Evolutionary conservation across 306 rosid species (phyloP).

Genomic region (Medicago truncatula): DNA sequence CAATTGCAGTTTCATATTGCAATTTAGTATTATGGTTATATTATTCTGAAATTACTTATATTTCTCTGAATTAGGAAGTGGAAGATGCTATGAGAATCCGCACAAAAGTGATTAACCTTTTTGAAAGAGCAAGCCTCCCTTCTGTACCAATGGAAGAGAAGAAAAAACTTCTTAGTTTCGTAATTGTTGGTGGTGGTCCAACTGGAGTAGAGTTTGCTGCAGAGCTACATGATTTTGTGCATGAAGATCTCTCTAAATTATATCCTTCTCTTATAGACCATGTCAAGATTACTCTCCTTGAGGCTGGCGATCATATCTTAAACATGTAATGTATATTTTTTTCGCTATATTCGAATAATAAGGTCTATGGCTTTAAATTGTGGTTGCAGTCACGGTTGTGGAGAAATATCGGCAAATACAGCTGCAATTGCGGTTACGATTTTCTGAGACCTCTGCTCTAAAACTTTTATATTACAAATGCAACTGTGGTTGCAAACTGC

Average conservation of each 20-base stretch:
- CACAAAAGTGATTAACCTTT: slow-evolving; percentile 72
- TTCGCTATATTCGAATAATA: not conserved
- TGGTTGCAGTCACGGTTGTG: not conserved
- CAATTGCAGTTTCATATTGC: not conserved
- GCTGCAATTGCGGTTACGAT: too few relatives aligned
- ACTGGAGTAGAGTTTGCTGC: slow-evolving; percentile 99
- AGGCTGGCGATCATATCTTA: slow-evolving; percentile 90
- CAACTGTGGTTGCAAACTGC: too few relatives aligned
- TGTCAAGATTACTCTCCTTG: slow-evolving; percentile 77
- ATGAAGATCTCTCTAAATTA: slow-evolving; percentile 66
- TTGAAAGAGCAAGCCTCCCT: slow-evolving; percentile 84
- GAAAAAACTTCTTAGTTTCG: slow-evolving; percentile 87
- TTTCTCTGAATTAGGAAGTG: slow-evolving; percentile 71
- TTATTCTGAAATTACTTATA: slow-evolving; percentile 8
- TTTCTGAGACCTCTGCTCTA: too few relatives aligned
- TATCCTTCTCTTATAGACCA: slow-evolving; percentile 68
- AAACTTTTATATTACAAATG: too few relatives aligned
- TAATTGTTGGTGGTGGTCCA: slow-evolving; percentile 97
- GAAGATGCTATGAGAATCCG: slow-evolving; percentile 94
- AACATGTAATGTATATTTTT: slow-evolving; percentile 61
- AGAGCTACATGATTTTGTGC: slow-evolving; percentile 83
- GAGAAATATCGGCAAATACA: too few relatives aligned
- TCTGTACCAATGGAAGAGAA: slow-evolving; percentile 74
- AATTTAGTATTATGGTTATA: not conserved
- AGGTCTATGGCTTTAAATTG: not conserved